Percentiles rank a stretch among this genome's conserved stretches.
phyloP scores from a whole-genome alignment of 148 eudicot species.

The Rhododendron ovatum region DNA sequence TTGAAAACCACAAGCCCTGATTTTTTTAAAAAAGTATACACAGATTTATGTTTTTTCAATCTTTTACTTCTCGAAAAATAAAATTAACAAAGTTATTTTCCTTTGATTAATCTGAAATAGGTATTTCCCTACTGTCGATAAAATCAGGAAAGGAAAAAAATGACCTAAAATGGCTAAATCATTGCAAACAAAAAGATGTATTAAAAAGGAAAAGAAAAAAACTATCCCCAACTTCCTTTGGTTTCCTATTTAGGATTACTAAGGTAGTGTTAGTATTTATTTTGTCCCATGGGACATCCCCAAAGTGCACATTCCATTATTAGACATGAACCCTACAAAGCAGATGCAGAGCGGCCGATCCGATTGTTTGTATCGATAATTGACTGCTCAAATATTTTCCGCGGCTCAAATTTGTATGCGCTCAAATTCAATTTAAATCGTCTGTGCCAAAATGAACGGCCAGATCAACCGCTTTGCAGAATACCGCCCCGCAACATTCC shows the following conservation, averaged over 20 bases:
- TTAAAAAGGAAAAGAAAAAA: too few species aligned
- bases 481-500: too few species aligned
- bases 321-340: background rate
- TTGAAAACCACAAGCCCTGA: background rate
- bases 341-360: too few species aligned
- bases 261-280: background rate
- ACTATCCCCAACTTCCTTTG: background rate
- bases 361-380: too few species aligned
- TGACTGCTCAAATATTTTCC: fast-evolving
- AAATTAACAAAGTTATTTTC: background rate
- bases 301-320: constrained; percentile 6
- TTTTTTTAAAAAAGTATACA: background rate
- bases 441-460: too few species aligned
- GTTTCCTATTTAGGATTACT: background rate
- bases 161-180: background rate
- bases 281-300: background rate
- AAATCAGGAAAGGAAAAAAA: background rate
- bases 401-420: too few species aligned
- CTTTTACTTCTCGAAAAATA: background rate
- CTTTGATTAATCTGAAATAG: background rate
- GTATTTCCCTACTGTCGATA: too few species aligned
- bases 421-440: too few species aligned
- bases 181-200: too few species aligned
- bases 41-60: background rate
- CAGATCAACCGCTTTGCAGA: too few species aligned